phyloP scores from a whole-genome alignment of 2,329 filamentous ascomycete species.

The Ophiocordyceps australis region DNA sequence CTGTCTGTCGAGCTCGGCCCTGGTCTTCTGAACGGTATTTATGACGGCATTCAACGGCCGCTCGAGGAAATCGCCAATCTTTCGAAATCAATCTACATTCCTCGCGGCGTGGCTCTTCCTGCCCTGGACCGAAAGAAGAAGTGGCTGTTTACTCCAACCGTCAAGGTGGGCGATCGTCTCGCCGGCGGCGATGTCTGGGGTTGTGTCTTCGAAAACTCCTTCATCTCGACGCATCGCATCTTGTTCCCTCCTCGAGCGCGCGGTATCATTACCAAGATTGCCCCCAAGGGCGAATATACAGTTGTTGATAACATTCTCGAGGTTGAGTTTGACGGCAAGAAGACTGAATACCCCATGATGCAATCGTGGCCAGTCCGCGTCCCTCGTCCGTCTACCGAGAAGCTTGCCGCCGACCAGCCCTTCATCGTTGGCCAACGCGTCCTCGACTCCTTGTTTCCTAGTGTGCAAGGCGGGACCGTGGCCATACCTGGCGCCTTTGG shows the following conservation, averaged over 20 bases:
- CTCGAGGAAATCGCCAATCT: conserved; percentile 65
- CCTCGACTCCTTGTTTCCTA: conserved; percentile 86
- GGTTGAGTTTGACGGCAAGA: conserved; percentile 92
- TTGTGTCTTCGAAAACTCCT: conserved; percentile 86
- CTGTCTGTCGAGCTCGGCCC: conserved; percentile 94
- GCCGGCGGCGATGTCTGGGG: conserved; percentile 94
- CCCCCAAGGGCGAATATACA: conserved; percentile 79
- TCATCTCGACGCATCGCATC: conserved; percentile 86
- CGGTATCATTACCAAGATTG: conserved; percentile 83
- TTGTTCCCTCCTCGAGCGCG: conserved; percentile 76
- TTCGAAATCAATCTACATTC: conserved; percentile 89
- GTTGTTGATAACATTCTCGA: conserved; percentile 89
- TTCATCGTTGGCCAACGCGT: conserved; percentile 96
- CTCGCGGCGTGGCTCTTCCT: conserved; percentile 76
- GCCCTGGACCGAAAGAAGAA: conserved; percentile 81
- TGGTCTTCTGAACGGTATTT: conserved; percentile 96
- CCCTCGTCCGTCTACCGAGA: conserved; percentile 80
- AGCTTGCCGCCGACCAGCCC: conserved; percentile 71
- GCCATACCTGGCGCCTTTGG: conserved; percentile 97
- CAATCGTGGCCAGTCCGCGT: conserved; percentile 97
- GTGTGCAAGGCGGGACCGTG: conserved; percentile 91
- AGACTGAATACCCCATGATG: conserved; percentile 94
- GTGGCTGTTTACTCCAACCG: conserved; percentile 84
- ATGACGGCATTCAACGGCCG: conserved; percentile 96
- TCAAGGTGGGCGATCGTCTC: conserved; percentile 95